Base-by-base conservation (phyloP, 495 filamentous ascomycete genomes). In the Hypoxylon fragiforme region DNA sequence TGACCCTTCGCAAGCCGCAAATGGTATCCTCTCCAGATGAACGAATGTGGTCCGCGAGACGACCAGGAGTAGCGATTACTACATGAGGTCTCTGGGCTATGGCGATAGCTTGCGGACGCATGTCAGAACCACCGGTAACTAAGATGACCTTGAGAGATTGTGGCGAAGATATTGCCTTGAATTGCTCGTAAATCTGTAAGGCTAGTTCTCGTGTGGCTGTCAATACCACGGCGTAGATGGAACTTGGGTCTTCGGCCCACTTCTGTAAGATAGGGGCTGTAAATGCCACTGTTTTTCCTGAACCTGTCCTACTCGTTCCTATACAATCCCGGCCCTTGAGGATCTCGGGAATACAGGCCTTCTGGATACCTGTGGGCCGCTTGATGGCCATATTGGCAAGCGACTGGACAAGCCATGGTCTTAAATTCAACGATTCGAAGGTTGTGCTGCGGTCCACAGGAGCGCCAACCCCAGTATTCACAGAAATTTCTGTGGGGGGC, bases 221-320 rank as follows among this genome's bases (percentile, higher is more conserved):
- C 54, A 98, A 73, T 13, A 98, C 80, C 7, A 98, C 68, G 9
- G 86, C 94, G 71, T 85, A 98, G 63, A 97, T 90, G 28, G 90
- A 95, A 51, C 86, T 81, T 6, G 94, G 94, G 77, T 98, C 92
- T 68, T 87, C 78, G 2, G 94, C 84, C 94, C 92, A 97, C 70
- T 85, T 85, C 65, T 97, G 92, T 42, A 97, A 73, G 39, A 98
- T 94, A 12, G 94, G 94, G 7, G 89, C 90, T 9, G 92, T 85
- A 72, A 98, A 98, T 26, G 94, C 92, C 34, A 96, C 84, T n/a
- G 94, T 98, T 76, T 98, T 98, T 67, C 94, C 94, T n/a, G 92
- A 96, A 73, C 94, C 94, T 2, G 94, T 98, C 47, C 89, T 80
- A 61, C 90, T 95, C 13, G 91, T 90, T 59, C 95, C 94, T 59